Conservation (phyloP, 257 asterid species). For the Lycium barbarum region DNA sequence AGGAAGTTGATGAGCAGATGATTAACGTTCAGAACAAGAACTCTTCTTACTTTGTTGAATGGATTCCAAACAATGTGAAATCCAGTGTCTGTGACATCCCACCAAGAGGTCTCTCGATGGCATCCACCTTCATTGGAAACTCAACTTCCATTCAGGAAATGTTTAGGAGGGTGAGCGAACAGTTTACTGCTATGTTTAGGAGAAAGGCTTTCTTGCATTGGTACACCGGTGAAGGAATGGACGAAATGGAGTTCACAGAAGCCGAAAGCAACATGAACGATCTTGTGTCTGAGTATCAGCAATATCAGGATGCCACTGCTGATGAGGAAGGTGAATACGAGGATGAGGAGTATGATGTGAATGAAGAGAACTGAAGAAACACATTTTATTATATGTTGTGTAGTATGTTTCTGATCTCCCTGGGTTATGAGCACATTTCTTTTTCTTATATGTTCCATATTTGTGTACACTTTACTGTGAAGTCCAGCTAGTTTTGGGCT, state of each 20-base stretch:
- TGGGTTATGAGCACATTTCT: conserved; percentile 21
- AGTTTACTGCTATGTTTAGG: conserved; percentile 93
- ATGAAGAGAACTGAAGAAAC: conserved; percentile 25
- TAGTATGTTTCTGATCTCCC: conserved; percentile 19
- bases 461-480: conserved; percentile 22
- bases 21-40: conserved; percentile 87
- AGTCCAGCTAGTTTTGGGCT: conserved; percentile 18
- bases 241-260: conserved; percentile 87
- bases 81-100: conserved; percentile 95
- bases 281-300: conserved; percentile 90
- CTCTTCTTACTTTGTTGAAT: conserved; percentile 86
- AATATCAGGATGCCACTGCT: conserved; percentile 92
- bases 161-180: conserved; percentile 94
- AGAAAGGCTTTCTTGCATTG: conserved; percentile 95
- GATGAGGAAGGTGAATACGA: conserved; percentile 81
- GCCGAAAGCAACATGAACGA: conserved; percentile 95
- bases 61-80: conserved; percentile 93
- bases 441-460: conserved; percentile 27
- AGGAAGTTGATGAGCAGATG: conserved; percentile 91
- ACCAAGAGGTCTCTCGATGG: conserved; percentile 86
- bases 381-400: not conserved
- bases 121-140: conserved; percentile 86
- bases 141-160: conserved; percentile 90
- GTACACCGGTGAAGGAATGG: conserved; percentile 93
- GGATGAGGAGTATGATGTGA: conserved; percentile 60